Evolutionary conservation across 345 rosid genomes (phyloP).

Genomic region (Geranium rotundifolium): DNA sequence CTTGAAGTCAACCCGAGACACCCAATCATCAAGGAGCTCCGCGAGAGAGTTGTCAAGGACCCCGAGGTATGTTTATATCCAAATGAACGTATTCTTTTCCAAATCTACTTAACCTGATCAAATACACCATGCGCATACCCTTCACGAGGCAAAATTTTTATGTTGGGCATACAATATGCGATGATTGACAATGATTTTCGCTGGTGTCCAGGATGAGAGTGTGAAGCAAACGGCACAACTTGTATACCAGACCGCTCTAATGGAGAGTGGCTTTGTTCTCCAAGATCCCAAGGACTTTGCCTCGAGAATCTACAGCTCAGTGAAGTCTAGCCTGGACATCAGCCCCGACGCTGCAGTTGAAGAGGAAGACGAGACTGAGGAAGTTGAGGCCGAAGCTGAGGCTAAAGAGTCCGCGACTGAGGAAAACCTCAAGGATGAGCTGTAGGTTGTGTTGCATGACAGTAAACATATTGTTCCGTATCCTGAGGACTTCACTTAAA

Average conservation of each 20-base stretch:
- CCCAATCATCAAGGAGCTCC: slow-evolving; percentile 91
- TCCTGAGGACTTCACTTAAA: not conserved
- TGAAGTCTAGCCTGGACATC: slow-evolving; percentile 61
- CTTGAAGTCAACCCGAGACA: slow-evolving; percentile 94
- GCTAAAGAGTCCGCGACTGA: slow-evolving; percentile 21
- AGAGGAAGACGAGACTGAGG: slow-evolving; percentile 60
- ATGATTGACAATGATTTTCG: not conserved
- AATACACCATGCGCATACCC: not conserved
- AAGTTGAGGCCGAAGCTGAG: slow-evolving; percentile 22
- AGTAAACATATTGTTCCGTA: too few relatives aligned
- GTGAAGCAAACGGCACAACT: slow-evolving; percentile 78
- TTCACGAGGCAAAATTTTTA: not conserved
- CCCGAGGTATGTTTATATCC: slow-evolving; percentile 49
- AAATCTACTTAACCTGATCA: not conserved
- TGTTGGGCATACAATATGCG: not conserved
- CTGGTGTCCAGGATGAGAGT: slow-evolving; percentile 41
- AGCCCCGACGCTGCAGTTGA: slow-evolving; percentile 68
- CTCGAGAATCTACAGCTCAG: slow-evolving; percentile 59
- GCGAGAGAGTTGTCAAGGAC: slow-evolving; percentile 64
- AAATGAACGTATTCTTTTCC: too few relatives aligned
- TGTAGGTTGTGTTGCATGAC: slow-evolving; percentile 1
- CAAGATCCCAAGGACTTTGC: slow-evolving; percentile 85
- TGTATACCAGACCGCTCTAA: slow-evolving; percentile 81
- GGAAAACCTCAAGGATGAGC: slow-evolving; percentile 4
- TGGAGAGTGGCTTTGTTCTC: slow-evolving; percentile 89